Evolutionary conservation across 106 monocot genomes (phyloP).

Genomic region (Phalaenopsis equestris): DNA sequence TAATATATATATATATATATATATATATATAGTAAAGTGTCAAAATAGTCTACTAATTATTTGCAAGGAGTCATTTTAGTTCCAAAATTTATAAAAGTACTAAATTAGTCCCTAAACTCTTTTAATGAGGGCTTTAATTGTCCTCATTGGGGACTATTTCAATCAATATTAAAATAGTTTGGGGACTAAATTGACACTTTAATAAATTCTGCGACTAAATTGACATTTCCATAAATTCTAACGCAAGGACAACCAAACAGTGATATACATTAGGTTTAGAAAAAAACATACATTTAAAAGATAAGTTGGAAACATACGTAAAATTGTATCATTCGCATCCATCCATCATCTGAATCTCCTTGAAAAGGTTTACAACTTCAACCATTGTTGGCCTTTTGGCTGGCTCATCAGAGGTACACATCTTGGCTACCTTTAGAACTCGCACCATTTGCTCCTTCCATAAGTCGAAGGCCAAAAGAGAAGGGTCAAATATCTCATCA

Average conservation of each 20-base stretch:
- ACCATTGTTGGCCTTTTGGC: slow-evolving; percentile 49
- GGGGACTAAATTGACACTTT: no score
- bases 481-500: slow-evolving; percentile 30
- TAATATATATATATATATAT: no score
- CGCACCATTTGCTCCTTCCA: slow-evolving; percentile 37
- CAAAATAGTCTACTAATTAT: no score
- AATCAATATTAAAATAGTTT: no score
- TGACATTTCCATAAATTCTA: no score
- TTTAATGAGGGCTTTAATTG: no score
- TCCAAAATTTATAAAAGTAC: no score
- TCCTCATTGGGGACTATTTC: no score
- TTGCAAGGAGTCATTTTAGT: no score
- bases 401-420: slow-evolving; percentile 44
- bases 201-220: no score
- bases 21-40: no score
- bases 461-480: background rate
- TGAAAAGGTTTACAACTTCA: slow-evolving; percentile 38
- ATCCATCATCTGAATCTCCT: slow-evolving; percentile 14
- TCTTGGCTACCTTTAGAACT: slow-evolving; percentile 27
- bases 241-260: background rate
- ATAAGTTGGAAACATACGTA: background rate
- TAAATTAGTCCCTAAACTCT: no score
- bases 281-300: background rate
- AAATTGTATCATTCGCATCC: background rate
- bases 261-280: background rate